Percentiles rank a stretch among this genome's conserved stretches.
These are phyloP conservation scores for Fusarium citri DNA, from an alignment of 2,329 filamentous ascomycete genomes.

Conservation along the genomic window DNA sequence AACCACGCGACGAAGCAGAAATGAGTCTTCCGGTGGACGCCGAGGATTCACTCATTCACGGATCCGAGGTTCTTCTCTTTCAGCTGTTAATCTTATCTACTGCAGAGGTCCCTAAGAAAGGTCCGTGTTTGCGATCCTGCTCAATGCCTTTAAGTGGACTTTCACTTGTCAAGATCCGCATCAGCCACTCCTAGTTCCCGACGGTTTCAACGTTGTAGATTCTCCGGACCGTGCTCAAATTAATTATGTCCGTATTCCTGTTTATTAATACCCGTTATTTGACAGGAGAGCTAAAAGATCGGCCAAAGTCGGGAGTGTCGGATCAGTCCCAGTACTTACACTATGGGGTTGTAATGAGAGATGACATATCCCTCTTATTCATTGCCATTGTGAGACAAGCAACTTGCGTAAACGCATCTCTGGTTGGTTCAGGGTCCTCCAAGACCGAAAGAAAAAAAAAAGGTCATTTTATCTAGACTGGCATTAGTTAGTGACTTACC, in stretches of 20 bases:
- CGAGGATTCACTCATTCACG: too few relatives aligned
- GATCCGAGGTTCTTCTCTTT: background rate
- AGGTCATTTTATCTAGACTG: conserved; percentile 28
- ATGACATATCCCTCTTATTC: background rate
- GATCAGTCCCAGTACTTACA: background rate
- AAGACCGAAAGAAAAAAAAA: background rate
- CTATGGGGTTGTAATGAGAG: background rate
- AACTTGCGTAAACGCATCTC: conserved; percentile 17
- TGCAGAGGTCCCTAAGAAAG: background rate
- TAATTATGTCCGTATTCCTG: background rate
- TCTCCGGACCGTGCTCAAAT: conserved; percentile 20
- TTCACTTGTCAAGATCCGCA: conserved; percentile 18
- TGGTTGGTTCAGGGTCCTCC: conserved; percentile 34
- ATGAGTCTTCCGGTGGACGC: background rate
- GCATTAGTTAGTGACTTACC: background rate
- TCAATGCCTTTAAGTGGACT: conserved; percentile 9
- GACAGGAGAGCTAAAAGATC: conserved; percentile 15
- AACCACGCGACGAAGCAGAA: conserved; percentile 9
- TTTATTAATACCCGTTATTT: background rate
- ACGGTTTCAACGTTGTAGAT: conserved; percentile 11
- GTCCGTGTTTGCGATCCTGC: conserved; percentile 20
- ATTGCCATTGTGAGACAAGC: background rate
- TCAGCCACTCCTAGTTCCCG: conserved; percentile 32
- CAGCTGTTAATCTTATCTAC: background rate
- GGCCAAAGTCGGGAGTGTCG: conserved; percentile 40